Evolutionary conservation across 2,329 filamentous ascomycete genomes (phyloP).

Genomic region (Plenodomus tracheiphilus): DNA sequence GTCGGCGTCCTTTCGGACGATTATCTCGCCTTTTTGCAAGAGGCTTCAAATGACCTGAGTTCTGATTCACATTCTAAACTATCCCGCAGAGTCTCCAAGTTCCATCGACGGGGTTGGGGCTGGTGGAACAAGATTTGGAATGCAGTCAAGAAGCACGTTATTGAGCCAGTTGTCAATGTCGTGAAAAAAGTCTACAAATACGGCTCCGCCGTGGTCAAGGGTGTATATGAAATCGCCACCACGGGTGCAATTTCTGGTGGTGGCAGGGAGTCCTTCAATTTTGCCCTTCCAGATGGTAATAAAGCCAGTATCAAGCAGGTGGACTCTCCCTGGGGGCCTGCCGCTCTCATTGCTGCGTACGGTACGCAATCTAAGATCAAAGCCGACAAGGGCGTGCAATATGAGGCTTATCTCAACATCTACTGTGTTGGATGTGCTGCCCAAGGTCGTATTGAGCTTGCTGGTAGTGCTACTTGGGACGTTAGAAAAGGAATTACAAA

Average conservation of each 20-base stretch:
- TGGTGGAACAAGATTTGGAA: background rate
- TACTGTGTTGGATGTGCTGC: slow-evolving; percentile 2
- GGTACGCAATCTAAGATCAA: slow-evolving; percentile 2
- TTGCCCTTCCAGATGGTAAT: background rate
- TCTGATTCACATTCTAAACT: background rate
- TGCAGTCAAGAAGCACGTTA: background rate
- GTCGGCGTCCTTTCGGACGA: background rate
- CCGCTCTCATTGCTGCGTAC: slow-evolving; percentile 1
- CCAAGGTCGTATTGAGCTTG: slow-evolving; percentile 1
- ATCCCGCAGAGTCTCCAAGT: background rate
- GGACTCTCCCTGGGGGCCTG: background rate
- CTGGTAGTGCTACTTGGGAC: slow-evolving; percentile 2
- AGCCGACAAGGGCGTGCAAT: slow-evolving; percentile 1
- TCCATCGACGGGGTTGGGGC: background rate
- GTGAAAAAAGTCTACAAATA: background rate
- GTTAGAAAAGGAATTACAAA: background rate
- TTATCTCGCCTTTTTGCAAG: background rate
- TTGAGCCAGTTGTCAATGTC: background rate
- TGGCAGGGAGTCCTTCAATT: background rate
- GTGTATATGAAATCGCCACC: background rate
- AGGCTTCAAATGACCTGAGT: background rate
- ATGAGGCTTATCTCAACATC: slow-evolving; percentile 1
- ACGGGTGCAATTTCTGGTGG: background rate
- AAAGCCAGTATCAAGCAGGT: background rate
- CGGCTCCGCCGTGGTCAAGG: background rate